These are phyloP conservation scores for Huntiella moniliformis DNA, from an alignment of 2,329 filamentous ascomycete genomes.

Conservation along the genomic window DNA sequence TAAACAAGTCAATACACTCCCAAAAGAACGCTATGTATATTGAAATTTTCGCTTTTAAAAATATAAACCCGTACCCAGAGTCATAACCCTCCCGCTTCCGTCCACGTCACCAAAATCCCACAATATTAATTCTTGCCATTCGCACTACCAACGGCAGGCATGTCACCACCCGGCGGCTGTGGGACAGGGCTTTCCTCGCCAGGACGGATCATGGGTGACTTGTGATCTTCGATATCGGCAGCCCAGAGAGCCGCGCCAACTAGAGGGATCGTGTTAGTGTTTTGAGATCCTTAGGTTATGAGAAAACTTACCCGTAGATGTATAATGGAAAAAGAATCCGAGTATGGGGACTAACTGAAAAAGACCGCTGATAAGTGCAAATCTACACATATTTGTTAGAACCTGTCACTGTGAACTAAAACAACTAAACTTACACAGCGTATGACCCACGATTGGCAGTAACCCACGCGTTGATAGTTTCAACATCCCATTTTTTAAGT, in stretches of 20 bases:
- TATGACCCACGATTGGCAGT: constrained; percentile 55
- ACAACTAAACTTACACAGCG: constrained; percentile 43
- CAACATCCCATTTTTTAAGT: constrained; percentile 61
- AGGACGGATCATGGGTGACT: constrained; percentile 23
- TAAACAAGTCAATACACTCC: too few species aligned
- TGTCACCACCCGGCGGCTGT: too few species aligned
- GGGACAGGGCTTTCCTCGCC: background rate
- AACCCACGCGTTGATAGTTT: constrained; percentile 49
- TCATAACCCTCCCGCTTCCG: too few species aligned
- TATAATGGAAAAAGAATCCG: constrained; percentile 74
- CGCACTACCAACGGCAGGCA: too few species aligned
- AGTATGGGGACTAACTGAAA: constrained; percentile 71
- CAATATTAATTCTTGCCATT: too few species aligned
- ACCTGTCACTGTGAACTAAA: background rate
- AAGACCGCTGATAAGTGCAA: constrained; percentile 54
- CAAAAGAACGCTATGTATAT: too few species aligned
- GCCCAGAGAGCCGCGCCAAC: constrained; percentile 92
- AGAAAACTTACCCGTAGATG: constrained; percentile 46
- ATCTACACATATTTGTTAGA: constrained; percentile 28
- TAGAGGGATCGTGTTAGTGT: constrained; percentile 16
- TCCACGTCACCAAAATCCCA: too few species aligned
- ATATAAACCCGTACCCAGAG: too few species aligned
- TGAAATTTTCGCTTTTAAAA: too few species aligned
- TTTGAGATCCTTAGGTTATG: background rate
- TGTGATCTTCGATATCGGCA: constrained; percentile 54